Percentiles rank a stretch among this genome's conserved stretches.
Conservation (phyloP, 2,329 filamentous ascomycete species). For the Geoglossum cookeanum region DNA sequence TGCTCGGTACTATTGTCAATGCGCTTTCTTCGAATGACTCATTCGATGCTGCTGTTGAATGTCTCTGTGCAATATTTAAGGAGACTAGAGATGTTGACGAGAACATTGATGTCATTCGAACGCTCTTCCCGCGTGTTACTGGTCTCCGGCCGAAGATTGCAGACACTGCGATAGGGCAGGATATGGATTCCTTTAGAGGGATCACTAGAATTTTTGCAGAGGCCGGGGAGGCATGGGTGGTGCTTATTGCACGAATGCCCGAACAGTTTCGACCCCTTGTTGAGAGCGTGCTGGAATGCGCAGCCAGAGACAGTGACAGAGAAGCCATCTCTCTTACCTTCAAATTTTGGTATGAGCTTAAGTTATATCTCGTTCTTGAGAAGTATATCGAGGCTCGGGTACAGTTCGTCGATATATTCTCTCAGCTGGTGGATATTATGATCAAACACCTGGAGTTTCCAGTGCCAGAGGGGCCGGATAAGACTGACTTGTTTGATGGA, state of each 20-base stretch:
- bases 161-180: constrained; percentile 58
- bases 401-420: constrained; percentile 63
- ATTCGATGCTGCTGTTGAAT: constrained; percentile 78
- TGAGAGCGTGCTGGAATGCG: constrained; percentile 82
- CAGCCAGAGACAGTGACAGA: constrained; percentile 65
- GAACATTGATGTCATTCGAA: constrained; percentile 60
- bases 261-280: constrained; percentile 67
- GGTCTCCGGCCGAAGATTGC: constrained; percentile 58
- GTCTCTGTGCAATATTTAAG: constrained; percentile 73
- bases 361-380: constrained; percentile 85
- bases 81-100: constrained; percentile 93
- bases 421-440: constrained; percentile 80
- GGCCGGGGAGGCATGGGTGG: constrained; percentile 84
- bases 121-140: constrained; percentile 65
- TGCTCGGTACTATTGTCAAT: constrained; percentile 63
- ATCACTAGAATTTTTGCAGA: constrained; percentile 82
- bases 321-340: constrained; percentile 92
- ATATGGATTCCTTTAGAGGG: constrained; percentile 69
- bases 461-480: constrained; percentile 49
- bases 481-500: constrained; percentile 79
- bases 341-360: constrained; percentile 95
- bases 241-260: constrained; percentile 73
- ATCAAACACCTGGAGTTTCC: constrained; percentile 82
- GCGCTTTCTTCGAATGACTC: constrained; percentile 58
- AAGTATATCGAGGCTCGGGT: constrained; percentile 69